Conservation (phyloP, 345 rosid species). For the Rhodamnia argentea region DNA sequence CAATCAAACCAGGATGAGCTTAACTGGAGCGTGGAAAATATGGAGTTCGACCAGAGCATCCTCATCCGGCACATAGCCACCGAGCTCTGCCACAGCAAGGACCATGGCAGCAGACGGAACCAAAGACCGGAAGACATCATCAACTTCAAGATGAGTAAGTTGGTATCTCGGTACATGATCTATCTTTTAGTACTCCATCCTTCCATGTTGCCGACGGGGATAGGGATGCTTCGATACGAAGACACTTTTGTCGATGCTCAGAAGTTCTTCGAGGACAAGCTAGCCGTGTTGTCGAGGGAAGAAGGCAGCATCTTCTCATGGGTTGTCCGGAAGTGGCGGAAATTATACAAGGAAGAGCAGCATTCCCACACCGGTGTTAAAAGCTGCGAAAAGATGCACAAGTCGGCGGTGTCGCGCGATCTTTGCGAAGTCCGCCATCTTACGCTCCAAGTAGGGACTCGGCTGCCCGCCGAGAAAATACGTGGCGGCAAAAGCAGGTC, state of each 20-base stretch:
- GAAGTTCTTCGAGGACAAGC: not conserved
- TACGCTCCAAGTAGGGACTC: slow-evolving; percentile 4
- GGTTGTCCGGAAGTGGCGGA: not conserved
- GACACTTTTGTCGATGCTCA: not conserved
- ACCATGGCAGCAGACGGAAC: not conserved
- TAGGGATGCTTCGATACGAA: not conserved
- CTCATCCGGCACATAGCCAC: not conserved
- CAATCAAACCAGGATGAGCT: fast-evolving
- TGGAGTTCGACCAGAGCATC: not conserved
- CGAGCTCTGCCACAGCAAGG: not conserved
- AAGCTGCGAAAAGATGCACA: not conserved
- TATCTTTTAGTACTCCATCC: not conserved
- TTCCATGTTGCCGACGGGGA: not conserved
- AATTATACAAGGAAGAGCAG: not conserved
- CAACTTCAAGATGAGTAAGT: not conserved
- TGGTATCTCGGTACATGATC: not conserved
- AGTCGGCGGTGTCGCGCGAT: not conserved
- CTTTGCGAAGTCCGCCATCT: not conserved
- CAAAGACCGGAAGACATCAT: not conserved
- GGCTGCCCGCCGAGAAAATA: not conserved
- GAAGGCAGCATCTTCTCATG: not conserved
- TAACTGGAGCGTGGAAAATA: fast-evolving
- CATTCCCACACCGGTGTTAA: fast-evolving
- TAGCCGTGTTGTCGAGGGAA: not conserved
- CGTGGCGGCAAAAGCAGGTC: slow-evolving; percentile 17